Conservation (phyloP, 108 stramenopile genomes). For the Nitzschia sp. region DNA sequence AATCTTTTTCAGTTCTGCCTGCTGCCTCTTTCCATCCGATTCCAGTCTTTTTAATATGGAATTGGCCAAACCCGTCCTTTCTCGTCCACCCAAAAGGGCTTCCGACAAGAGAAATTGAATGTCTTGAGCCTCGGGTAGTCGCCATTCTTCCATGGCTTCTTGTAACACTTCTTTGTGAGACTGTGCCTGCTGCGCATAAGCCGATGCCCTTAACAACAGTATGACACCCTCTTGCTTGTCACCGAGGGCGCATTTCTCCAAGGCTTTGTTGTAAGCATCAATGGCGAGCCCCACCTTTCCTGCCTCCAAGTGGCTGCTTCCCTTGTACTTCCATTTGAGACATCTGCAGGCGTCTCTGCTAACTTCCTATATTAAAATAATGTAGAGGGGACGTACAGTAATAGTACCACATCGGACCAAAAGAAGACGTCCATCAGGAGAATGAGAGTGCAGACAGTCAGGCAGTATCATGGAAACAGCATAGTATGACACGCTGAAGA, state of each 20-base stretch:
- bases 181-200: conserved; percentile 58
- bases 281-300: conserved; percentile 61
- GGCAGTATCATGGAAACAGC: too few relatives aligned
- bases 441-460: too few relatives aligned
- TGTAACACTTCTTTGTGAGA: conserved; percentile 53
- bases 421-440: too few relatives aligned
- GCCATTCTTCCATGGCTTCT: conserved; percentile 43
- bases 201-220: conserved; percentile 63
- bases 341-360: conserved; percentile 63
- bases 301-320: conserved; percentile 68
- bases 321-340: conserved; percentile 73
- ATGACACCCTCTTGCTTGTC: conserved; percentile 55
- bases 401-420: background rate
- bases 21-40: conserved; percentile 42
- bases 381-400: background rate
- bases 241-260: conserved; percentile 27
- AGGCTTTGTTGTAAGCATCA: conserved; percentile 61
- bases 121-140: conserved; percentile 41
- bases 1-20: conserved; percentile 53
- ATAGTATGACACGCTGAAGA: too few relatives aligned
- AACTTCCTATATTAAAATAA: conserved; percentile 31
- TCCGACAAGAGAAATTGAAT: conserved; percentile 52
- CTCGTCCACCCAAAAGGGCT: conserved; percentile 11
- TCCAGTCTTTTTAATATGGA: conserved; percentile 48
- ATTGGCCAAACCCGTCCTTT: conserved; percentile 29